phyloP scores from a whole-genome alignment of 805 yeast species.

The Cyberlindnera euphorbiiphila region DNA sequence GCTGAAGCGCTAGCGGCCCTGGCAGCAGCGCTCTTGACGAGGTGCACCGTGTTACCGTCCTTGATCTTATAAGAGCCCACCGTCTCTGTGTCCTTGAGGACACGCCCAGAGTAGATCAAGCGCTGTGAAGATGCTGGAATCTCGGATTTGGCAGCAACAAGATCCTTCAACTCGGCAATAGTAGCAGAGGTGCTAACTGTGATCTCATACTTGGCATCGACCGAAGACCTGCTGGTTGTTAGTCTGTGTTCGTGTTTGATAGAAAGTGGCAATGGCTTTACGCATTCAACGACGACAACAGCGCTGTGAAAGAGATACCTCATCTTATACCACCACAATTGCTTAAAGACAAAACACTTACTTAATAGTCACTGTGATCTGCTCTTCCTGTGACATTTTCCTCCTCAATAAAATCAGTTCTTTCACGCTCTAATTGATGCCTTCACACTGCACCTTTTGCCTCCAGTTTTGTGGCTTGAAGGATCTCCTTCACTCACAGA shows the following conservation, averaged over 20 bases:
- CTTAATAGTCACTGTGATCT: slow-evolving; percentile 25
- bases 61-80: slow-evolving; percentile 75
- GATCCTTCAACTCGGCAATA: slow-evolving; percentile 64
- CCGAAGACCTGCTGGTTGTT: slow-evolving; percentile 48
- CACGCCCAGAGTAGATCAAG: slow-evolving; percentile 90
- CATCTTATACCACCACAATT: too few species aligned
- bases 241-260: too few species aligned
- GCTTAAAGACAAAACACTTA: slow-evolving; percentile 14
- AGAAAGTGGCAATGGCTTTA: too few species aligned
- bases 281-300: too few species aligned
- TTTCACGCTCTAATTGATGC: too few species aligned
- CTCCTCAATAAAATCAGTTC: not conserved
- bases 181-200: slow-evolving; percentile 49
- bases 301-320: too few species aligned
- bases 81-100: slow-evolving; percentile 78
- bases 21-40: slow-evolving; percentile 76
- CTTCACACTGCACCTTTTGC: too few species aligned
- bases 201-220: slow-evolving; percentile 76
- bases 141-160: slow-evolving; percentile 55
- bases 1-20: slow-evolving; percentile 42
- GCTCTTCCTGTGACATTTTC: slow-evolving; percentile 19
- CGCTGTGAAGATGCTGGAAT: slow-evolving; percentile 80
- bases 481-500: too few species aligned
- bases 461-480: too few species aligned
- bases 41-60: slow-evolving; percentile 81